Conservation (phyloP, 2,329 filamentous ascomycete genomes). For the Fusarium tupiense region DNA sequence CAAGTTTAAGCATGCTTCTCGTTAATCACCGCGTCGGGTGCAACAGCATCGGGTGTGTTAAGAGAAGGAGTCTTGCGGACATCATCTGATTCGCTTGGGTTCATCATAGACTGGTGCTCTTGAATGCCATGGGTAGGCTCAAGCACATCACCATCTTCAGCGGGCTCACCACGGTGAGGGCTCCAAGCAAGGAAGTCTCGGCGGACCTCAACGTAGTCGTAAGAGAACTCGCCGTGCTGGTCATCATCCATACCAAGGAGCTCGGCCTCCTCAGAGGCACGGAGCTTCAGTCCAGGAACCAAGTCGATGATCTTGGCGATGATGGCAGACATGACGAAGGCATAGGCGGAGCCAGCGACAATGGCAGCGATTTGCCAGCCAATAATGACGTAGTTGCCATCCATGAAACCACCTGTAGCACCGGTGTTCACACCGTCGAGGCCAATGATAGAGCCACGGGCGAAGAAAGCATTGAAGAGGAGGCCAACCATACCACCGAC, state of each 20-base stretch:
- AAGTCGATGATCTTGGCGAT: conserved; percentile 80
- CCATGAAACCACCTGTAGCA: conserved; percentile 74
- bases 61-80: conserved; percentile 39
- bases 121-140: conserved; percentile 76
- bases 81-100: conserved; percentile 44
- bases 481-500: conserved; percentile 75
- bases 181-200: conserved; percentile 91
- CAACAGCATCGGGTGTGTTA: conserved; percentile 16
- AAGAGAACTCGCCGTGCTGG: conserved; percentile 89
- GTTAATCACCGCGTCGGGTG: conserved; percentile 14
- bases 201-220: conserved; percentile 90
- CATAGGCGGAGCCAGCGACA: conserved; percentile 70
- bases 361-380: conserved; percentile 86
- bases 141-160: conserved; percentile 65
- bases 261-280: conserved; percentile 83
- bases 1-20: conserved; percentile 27
- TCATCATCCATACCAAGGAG: conserved; percentile 90
- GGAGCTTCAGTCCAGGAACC: conserved; percentile 80
- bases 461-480: conserved; percentile 79
- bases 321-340: conserved; percentile 77
- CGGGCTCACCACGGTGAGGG: conserved; percentile 74
- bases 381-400: conserved; percentile 77
- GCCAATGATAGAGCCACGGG: conserved; percentile 74
- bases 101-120: conserved; percentile 64
- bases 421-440: conserved; percentile 81